A percentile compares a stretch with the other conserved stretches of the same genome.
These are phyloP conservation scores for Aspergillus neotritici DNA, from an alignment of 2,329 filamentous ascomycete species.

Conservation along the genomic window DNA sequence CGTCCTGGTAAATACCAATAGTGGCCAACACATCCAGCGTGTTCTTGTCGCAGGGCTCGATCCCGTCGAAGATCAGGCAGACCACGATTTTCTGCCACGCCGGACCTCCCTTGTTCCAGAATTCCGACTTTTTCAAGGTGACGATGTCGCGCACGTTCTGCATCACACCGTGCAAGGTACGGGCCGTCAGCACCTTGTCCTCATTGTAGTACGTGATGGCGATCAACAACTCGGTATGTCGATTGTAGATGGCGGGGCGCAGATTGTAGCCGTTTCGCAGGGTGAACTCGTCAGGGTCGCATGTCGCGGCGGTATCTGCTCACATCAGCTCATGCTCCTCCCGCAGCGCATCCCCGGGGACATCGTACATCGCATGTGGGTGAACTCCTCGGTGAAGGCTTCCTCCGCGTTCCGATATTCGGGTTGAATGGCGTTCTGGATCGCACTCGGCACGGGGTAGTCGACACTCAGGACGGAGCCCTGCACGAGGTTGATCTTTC, in stretches of 20 bases:
- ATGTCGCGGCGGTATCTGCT: conserved; percentile 83
- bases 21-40: conserved; percentile 89
- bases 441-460: conserved; percentile 93
- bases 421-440: conserved; percentile 90
- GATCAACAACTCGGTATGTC: conserved; percentile 93
- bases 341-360: background rate
- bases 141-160: conserved; percentile 98
- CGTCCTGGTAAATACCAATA: conserved; percentile 93
- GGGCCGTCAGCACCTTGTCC: conserved; percentile 85
- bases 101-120: conserved; percentile 98
- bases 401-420: conserved; percentile 84
- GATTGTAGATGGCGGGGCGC: conserved; percentile 95
- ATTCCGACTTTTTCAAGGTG: conserved; percentile 96
- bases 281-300: conserved; percentile 96
- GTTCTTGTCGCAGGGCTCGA: conserved; percentile 95
- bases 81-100: conserved; percentile 99
- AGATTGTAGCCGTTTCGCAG: conserved; percentile 98
- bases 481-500: conserved; percentile 97
- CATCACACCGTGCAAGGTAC: conserved; percentile 96
- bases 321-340: conserved; percentile 4
- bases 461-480: conserved; percentile 94
- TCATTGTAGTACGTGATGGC: conserved; percentile 99
- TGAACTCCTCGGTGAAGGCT: conserved; percentile 83
- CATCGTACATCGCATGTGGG: conserved; percentile 77
- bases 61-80: conserved; percentile 93